Base-by-base conservation (phyloP, 805 yeast species). In the Lachancea sp. region DNA sequence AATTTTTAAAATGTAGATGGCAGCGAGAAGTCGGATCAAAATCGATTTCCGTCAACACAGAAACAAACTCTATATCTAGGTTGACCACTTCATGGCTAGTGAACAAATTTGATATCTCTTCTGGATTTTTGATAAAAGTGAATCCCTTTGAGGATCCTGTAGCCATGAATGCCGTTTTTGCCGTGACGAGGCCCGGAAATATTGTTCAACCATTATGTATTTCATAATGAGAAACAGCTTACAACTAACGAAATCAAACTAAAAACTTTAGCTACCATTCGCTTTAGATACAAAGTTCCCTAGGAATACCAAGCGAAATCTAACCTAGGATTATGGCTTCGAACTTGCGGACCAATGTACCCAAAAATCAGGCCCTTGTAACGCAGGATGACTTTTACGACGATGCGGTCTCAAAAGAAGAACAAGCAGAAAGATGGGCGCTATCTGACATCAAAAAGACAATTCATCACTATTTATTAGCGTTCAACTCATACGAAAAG, bases 341-440 rank as follows among this genome's bases (percentile, higher is more conserved):
- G n/a, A n/a, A n/a, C 4, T 8, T 13, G 15, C 23, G 17, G 29
- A 11, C 16, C 12, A 12, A 8, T 18, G 23, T 22, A 12, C 5
- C 16, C 3, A 29, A 37, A 25, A 37, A 37, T 23, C 21, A 12
- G 4, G 29, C 22, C 8, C 38, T 46, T 18, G 43, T 45, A 7
- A 53, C 55, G 3, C 60, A 54, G 36, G 54, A 55, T 21, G 65
- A 61, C 40, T 62, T 45, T 32, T 62, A 61, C 33, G 46, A 42
- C n/a, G 61, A 56, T 34, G 67, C 56, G 2, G 52, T 55, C 2
- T 48, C 49, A 6, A 46, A 39, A 32, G 67, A 62, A 43, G 64
- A 60, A 34, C 60, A 59, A 31, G 67, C 60, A n/a, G 65, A 60
- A 30, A 50, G 67, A 34, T 62, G 65, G 64, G 44, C 53, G 5